These are phyloP conservation scores for Phytophthora agathidicida DNA, from an alignment of 352 stramenopile genomes.

Conservation along the genomic window DNA sequence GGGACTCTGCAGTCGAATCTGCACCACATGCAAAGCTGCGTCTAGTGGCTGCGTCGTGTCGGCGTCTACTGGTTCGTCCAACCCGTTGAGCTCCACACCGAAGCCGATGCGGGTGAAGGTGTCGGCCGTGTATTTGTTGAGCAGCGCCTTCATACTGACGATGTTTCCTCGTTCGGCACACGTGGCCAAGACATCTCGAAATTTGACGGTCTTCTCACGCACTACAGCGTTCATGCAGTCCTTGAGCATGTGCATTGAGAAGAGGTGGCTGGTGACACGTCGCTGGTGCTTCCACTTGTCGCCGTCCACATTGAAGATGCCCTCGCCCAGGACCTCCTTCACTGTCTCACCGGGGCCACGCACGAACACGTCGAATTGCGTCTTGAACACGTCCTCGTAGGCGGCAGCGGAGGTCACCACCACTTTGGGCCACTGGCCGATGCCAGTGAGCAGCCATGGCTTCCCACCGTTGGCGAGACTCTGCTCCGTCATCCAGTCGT, in stretches of 20 bases:
- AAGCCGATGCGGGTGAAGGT: constrained; percentile 69
- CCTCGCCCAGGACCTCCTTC: constrained; percentile 54
- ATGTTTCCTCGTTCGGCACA: constrained; percentile 21
- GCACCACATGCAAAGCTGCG: constrained; percentile 30
- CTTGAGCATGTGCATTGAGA: constrained; percentile 61
- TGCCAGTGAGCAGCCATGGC: constrained; percentile 38
- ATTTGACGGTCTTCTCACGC: constrained; percentile 41
- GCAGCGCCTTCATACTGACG: constrained; percentile 45
- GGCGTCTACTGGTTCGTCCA: constrained; percentile 28
- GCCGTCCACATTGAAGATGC: constrained; percentile 71
- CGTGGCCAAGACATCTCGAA: constrained; percentile 40
- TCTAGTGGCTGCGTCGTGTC: constrained; percentile 17
- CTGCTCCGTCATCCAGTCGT: constrained; percentile 62
- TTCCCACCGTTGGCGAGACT: constrained; percentile 29
- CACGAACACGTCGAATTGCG: constrained; percentile 51
- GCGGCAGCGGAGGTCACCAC: constrained; percentile 37
- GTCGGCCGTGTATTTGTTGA: constrained; percentile 59
- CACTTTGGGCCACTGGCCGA: constrained; percentile 39
- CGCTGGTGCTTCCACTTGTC: constrained; percentile 69
- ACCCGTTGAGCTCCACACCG: constrained; percentile 52
- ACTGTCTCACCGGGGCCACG: constrained; percentile 52
- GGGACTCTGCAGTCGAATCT: constrained; percentile 38
- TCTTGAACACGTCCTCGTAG: constrained; percentile 59
- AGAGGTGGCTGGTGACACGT: constrained; percentile 87
- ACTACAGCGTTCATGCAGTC: constrained; percentile 50